A percentile compares a stretch with the other conserved stretches of the same genome.
phyloP scores from a whole-genome alignment of 345 rosid species.

The Salix suchowensis region DNA sequence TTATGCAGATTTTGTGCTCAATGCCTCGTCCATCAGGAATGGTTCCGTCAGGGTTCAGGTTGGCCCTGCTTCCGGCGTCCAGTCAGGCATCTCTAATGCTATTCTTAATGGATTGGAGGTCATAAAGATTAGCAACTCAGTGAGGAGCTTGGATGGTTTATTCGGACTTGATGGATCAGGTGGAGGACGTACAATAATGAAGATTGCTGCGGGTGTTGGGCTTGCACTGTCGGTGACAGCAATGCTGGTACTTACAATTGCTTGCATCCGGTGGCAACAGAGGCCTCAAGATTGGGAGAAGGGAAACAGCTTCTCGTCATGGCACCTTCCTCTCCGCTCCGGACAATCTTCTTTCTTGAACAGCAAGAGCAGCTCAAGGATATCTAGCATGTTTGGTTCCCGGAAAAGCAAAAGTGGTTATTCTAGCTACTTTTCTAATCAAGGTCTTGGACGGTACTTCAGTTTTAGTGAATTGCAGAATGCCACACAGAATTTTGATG shows the following conservation, averaged over 20 bases:
- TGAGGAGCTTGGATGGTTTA: slow-evolving; percentile 54
- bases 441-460: slow-evolving; percentile 61
- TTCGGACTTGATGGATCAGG: slow-evolving; percentile 32
- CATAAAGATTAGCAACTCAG: slow-evolving; percentile 59
- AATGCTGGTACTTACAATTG: slow-evolving; percentile 36
- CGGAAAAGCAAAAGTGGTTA: slow-evolving; percentile 44
- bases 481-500: slow-evolving; percentile 67
- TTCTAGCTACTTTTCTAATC: slow-evolving; percentile 54
- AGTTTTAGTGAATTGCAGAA: slow-evolving; percentile 52
- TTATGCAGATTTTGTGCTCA: slow-evolving; percentile 49
- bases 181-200: slow-evolving; percentile 30
- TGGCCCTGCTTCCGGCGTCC: slow-evolving; percentile 39
- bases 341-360: slow-evolving; percentile 43
- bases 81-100: slow-evolving; percentile 45
- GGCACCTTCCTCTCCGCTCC: slow-evolving; percentile 59
- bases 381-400: slow-evolving; percentile 54
- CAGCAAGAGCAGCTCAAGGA: slow-evolving; percentile 50
- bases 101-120: slow-evolving; percentile 76
- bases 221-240: slow-evolving; percentile 48
- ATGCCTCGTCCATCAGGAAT: slow-evolving; percentile 43
- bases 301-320: slow-evolving; percentile 60
- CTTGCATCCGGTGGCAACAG: slow-evolving; percentile 46
- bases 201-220: slow-evolving; percentile 49
- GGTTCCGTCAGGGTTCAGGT: slow-evolving; percentile 58
- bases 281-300: slow-evolving; percentile 60